A percentile compares a stretch with the other conserved stretches of the same genome.
Evolutionary conservation across 768 basidiomycete genomes (phyloP).

Genomic region (Tulasnella calospora): DNA sequence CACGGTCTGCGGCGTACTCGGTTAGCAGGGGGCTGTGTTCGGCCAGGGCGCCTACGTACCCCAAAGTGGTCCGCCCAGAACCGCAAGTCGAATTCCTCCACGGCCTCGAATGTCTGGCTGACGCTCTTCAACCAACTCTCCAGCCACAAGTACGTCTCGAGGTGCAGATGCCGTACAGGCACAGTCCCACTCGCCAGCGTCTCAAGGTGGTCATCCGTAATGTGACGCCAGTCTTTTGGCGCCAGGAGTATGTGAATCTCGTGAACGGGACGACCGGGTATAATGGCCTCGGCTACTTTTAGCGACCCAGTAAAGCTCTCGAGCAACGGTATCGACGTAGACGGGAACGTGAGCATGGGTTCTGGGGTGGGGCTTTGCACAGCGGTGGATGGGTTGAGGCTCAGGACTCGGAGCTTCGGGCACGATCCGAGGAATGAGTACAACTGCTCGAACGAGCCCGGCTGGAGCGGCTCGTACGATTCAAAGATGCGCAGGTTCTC

Average conservation of each 20-base stretch:
- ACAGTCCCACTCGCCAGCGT: neutral
- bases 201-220: neutral
- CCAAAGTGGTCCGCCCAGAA: neutral
- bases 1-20: neutral
- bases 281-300: neutral
- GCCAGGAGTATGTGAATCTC: neutral
- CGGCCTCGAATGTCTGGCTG: neutral
- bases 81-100: neutral
- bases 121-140: neutral
- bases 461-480: neutral
- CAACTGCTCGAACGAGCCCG: neutral
- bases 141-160: neutral
- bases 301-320: neutral
- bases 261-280: neutral
- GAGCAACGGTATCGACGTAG: neutral
- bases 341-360: neutral
- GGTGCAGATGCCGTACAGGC: neutral
- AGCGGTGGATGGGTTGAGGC: neutral
- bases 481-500: constrained; percentile 2
- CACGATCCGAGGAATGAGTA: neutral
- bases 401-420: neutral
- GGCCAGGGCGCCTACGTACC: neutral
- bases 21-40: neutral
- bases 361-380: neutral
- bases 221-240: constrained; percentile 1